Conservation (phyloP, 129 eudicot genomes). For the Logfia minima region DNA sequence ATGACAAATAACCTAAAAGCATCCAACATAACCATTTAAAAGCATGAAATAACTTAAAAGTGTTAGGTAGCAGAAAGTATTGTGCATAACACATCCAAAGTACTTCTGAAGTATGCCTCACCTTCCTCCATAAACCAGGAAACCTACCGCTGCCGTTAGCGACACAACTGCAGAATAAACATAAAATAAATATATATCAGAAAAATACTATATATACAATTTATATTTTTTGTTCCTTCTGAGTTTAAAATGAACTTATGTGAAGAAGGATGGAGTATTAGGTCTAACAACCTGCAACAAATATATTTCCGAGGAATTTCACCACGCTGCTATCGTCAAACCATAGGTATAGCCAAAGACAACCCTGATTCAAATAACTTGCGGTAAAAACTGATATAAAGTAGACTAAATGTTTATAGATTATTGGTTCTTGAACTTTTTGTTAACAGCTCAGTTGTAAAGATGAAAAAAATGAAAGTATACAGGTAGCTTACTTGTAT, state of each 20-base stretch:
- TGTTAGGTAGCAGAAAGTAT: neutral
- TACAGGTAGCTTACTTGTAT: slow-evolving; percentile 62
- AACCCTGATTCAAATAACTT: slow-evolving; percentile 51
- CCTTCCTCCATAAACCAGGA: slow-evolving; percentile 94
- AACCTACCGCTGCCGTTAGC: slow-evolving; percentile 74
- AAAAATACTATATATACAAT: neutral
- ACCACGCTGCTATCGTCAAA: slow-evolving; percentile 59
- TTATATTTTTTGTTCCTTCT: neutral
- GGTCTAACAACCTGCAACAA: slow-evolving; percentile 71
- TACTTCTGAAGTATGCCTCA: slow-evolving; percentile 23
- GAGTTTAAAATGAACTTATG: neutral
- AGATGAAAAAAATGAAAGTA: neutral
- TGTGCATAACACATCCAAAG: neutral
- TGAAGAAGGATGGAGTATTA: neutral
- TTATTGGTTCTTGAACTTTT: neutral
- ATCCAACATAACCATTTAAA: slow-evolving; percentile 16
- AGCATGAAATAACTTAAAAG: slow-evolving; percentile 11
- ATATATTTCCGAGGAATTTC: slow-evolving; percentile 74
- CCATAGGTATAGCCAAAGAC: slow-evolving; percentile 86
- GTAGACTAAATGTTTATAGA: neutral
- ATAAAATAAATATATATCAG: slow-evolving; percentile 14
- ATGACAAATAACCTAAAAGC: slow-evolving; percentile 69
- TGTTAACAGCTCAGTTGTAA: neutral
- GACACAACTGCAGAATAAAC: slow-evolving; percentile 62
- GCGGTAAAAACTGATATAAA: neutral